phyloP scores from a whole-genome alignment of 768 basidiomycete genomes.

The Strobilomyces confusus region DNA sequence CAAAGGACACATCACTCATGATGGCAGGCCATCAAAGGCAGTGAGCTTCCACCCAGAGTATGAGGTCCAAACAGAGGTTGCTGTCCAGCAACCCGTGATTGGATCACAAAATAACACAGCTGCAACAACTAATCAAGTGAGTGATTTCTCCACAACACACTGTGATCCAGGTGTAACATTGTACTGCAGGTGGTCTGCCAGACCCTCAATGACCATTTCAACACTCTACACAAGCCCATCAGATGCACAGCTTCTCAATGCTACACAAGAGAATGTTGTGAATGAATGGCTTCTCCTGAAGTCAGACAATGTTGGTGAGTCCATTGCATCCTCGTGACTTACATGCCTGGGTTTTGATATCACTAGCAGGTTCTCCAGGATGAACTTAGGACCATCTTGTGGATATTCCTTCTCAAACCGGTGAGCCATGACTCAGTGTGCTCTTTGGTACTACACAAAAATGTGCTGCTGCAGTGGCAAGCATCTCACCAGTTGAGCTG shows the following conservation, averaged over 20 bases:
- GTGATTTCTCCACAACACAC: neutral
- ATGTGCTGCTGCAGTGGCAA: no score
- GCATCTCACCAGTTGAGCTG: no score
- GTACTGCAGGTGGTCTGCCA: neutral
- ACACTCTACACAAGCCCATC: neutral
- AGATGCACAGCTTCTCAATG: neutral
- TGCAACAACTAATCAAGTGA: neutral
- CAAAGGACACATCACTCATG: neutral
- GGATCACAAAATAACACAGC: neutral
- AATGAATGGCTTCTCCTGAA: neutral
- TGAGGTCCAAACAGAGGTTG: neutral
- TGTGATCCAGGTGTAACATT: neutral
- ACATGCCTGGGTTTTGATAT: neutral
- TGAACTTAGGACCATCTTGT: no score
- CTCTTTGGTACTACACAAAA: neutral
- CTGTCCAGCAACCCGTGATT: neutral
- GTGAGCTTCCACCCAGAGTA: neutral
- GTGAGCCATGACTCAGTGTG: neutral
- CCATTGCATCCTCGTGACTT: conserved; percentile 1
- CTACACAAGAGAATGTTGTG: neutral
- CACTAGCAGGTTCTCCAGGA: neutral
- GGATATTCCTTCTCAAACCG: neutral
- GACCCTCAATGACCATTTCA: neutral
- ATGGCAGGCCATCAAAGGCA: neutral
- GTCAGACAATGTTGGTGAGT: neutral